Evolutionary conservation across 2,329 filamentous ascomycete species (phyloP).

Genomic region (Truncatella angustata): DNA sequence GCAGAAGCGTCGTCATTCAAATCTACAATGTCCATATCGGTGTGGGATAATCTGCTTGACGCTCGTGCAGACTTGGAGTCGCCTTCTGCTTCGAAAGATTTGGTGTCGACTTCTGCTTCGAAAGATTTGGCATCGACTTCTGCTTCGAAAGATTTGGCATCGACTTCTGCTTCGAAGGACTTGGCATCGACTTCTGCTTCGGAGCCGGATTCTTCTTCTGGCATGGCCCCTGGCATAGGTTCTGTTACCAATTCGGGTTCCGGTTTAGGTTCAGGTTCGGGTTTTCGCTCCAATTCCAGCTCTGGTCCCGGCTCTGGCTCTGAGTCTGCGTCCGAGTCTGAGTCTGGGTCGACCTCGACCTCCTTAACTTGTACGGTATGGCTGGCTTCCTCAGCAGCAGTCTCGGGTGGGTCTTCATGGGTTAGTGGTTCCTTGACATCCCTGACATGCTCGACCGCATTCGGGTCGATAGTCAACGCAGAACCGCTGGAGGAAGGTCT

Average conservation of each 20-base stretch:
- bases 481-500: background rate
- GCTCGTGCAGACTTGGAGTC: constrained; percentile 33
- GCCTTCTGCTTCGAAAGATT: constrained; percentile 5
- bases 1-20: constrained; percentile 60
- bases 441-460: constrained; percentile 14
- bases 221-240: constrained; percentile 20
- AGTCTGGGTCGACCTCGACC: background rate
- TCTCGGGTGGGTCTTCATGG: constrained; percentile 12
- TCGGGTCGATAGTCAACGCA: background rate
- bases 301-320: background rate
- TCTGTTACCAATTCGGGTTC: constrained; percentile 22
- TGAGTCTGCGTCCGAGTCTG: background rate
- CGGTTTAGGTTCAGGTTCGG: too few relatives aligned
- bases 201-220: constrained; percentile 14
- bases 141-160: background rate
- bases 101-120: background rate
- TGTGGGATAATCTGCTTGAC: constrained; percentile 45
- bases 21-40: constrained; percentile 62
- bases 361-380: background rate
- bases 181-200: background rate
- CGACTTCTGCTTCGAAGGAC: constrained; percentile 15
- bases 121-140: constrained; percentile 5
- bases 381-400: background rate
- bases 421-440: constrained; percentile 14
- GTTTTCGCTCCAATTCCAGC: background rate